Conservation (phyloP, 768 basidiomycete genomes). For the Chalciporus sphaerocephalus region DNA sequence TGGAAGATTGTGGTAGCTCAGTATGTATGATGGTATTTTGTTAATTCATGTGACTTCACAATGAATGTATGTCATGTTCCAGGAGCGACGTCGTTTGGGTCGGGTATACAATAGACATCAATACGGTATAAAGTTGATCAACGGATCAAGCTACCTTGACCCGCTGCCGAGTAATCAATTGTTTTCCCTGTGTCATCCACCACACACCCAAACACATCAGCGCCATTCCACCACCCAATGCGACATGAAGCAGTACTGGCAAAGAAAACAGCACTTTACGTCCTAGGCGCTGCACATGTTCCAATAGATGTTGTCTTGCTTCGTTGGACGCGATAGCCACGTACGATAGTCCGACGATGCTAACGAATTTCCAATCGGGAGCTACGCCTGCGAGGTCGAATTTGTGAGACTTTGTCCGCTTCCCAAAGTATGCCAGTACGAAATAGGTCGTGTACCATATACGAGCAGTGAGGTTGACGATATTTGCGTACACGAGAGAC, state of each 20-base stretch:
- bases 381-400: conserved; percentile 12
- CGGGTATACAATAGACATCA: no score
- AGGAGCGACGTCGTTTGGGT: not conserved
- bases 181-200: conserved; percentile 29
- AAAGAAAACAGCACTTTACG: conserved; percentile 19
- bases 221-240: conserved; percentile 24
- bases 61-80: no score
- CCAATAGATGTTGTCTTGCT: conserved; percentile 12
- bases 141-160: conserved; percentile 19
- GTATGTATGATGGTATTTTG: no score
- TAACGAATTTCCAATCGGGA: conserved; percentile 28
- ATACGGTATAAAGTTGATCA: no score
- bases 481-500: conserved; percentile 74
- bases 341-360: conserved; percentile 22
- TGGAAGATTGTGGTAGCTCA: no score
- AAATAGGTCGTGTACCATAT: conserved; percentile 59
- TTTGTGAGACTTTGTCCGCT: conserved; percentile 10
- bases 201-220: conserved; percentile 25
- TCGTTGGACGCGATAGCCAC: conserved; percentile 18
- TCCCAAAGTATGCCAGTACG: conserved; percentile 43
- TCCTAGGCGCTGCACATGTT: conserved; percentile 13
- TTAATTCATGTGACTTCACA: not conserved
- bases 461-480: conserved; percentile 57
- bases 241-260: conserved; percentile 23
- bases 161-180: conserved; percentile 17